Conservation (phyloP, 305 asterid genomes). For the Plantago coronopus region DNA sequence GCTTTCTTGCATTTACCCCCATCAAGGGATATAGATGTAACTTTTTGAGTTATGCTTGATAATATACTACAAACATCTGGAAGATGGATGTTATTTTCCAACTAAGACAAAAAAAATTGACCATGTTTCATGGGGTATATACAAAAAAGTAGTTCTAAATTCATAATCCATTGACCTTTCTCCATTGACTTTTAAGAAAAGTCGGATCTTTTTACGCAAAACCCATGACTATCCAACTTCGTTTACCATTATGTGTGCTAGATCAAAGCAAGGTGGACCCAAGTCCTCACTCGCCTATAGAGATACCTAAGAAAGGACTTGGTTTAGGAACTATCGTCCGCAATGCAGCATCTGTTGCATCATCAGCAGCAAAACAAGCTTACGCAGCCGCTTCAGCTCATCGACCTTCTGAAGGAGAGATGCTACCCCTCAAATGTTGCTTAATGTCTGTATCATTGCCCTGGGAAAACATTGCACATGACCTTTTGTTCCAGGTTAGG, state of each 20-base stretch:
- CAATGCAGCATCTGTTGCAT: constrained; percentile 86
- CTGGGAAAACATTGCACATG: constrained; percentile 93
- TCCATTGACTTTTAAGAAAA: not conserved
- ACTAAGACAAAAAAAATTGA: not conserved
- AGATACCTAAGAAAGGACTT: constrained; percentile 45
- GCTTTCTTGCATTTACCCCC: not conserved
- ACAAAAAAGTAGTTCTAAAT: not conserved
- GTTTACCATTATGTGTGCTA: constrained; percentile 19
- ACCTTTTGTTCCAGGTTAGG: constrained; percentile 83
- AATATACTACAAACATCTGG: no score
- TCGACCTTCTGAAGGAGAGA: constrained; percentile 61
- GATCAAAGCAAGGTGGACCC: constrained; percentile 82
- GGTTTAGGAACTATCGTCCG: constrained; percentile 67
- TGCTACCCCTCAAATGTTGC: constrained; percentile 92
- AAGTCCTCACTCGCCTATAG: constrained; percentile 52
- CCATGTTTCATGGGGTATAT: not conserved
- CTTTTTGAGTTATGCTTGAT: not conserved
- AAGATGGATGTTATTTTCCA: not conserved
- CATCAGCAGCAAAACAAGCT: constrained; percentile 93
- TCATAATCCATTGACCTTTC: no score
- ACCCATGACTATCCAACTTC: not conserved
- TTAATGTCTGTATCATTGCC: constrained; percentile 91
- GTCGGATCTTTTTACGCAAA: not conserved
- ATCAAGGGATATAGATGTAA: not conserved
- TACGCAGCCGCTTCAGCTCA: constrained; percentile 89